These are phyloP conservation scores for Gossypium gossypioides DNA, from an alignment of 441 rosid genomes.

Conservation along the genomic window DNA sequence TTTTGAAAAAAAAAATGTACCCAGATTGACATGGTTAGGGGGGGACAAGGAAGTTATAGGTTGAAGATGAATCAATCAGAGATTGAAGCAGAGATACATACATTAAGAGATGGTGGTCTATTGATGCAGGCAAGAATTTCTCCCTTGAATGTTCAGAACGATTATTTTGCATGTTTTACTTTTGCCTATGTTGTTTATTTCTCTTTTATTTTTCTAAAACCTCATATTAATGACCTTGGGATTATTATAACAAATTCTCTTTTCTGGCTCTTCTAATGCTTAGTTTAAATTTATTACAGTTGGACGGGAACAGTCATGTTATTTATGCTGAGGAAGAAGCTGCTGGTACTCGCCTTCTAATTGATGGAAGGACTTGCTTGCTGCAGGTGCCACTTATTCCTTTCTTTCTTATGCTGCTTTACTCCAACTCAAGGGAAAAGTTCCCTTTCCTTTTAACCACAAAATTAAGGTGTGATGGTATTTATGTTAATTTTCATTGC, in stretches of 20 bases:
- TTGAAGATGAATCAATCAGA: slow-evolving; percentile 84
- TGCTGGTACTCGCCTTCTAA: slow-evolving; percentile 99
- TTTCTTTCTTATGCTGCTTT: slow-evolving; percentile 2
- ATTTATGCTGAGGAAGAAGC: slow-evolving; percentile 99
- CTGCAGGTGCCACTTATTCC: slow-evolving; percentile 51
- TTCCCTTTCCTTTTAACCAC: background rate
- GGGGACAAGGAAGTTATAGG: slow-evolving; percentile 91
- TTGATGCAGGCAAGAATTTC: slow-evolving; percentile 86
- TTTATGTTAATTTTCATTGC: slow-evolving; percentile 16
- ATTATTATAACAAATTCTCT: background rate
- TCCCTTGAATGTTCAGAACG: background rate
- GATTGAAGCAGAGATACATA: slow-evolving; percentile 95
- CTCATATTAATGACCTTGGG: background rate
- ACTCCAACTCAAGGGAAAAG: background rate
- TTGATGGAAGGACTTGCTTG: slow-evolving; percentile 99
- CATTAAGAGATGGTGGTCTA: slow-evolving; percentile 97
- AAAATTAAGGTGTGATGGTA: slow-evolving; percentile 10
- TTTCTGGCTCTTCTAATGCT: slow-evolving; percentile 5
- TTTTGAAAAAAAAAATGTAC: slow-evolving; percentile 18
- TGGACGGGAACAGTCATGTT: slow-evolving; percentile 99
- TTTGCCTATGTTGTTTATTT: background rate
- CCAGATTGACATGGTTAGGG: slow-evolving; percentile 91
- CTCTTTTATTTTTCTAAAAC: background rate
- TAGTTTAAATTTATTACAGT: slow-evolving; percentile 36
- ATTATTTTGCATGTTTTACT: slow-evolving; percentile 8